These are phyloP conservation scores for Spathaspora boniae DNA, from an alignment of 805 yeast genomes.

Conservation along the genomic window DNA sequence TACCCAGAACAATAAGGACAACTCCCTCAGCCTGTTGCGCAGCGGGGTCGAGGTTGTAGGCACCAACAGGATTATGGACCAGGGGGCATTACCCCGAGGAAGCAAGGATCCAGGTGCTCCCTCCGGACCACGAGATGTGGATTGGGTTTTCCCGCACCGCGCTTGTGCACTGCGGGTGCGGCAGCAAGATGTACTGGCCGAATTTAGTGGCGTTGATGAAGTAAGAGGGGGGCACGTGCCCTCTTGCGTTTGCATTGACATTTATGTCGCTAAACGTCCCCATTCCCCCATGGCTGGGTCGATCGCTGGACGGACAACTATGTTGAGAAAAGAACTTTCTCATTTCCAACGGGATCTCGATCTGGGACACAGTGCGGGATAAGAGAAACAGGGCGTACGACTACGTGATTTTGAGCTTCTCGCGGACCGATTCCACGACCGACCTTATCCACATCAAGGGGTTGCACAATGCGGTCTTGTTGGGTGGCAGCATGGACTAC, in stretches of 20 bases:
- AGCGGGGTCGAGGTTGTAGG: conserved; percentile 34
- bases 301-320: conserved; percentile 15
- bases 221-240: conserved; percentile 12
- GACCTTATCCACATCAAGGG: conserved; percentile 24
- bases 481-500: too few species aligned
- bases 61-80: conserved; percentile 16
- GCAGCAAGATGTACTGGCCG: conserved; percentile 33
- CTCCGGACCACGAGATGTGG: conserved; percentile 29
- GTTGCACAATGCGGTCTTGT: too few species aligned
- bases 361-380: conserved; percentile 16
- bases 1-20: conserved; percentile 2
- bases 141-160: conserved; percentile 39
- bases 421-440: conserved; percentile 34
- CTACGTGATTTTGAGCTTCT: conserved; percentile 28
- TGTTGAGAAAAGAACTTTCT: conserved; percentile 26
- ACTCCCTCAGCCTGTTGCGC: conserved; percentile 20
- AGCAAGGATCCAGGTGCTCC: conserved; percentile 12
- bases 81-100: conserved; percentile 1
- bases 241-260: conserved; percentile 28
- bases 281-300: conserved; percentile 29
- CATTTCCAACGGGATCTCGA: conserved; percentile 31
- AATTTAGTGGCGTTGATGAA: conserved; percentile 29
- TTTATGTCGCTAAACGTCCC: conserved; percentile 29
- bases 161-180: conserved; percentile 34
- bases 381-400: conserved; percentile 14